phyloP scores from a whole-genome alignment of 768 basidiomycete genomes.

The Paxillus involutus region DNA sequence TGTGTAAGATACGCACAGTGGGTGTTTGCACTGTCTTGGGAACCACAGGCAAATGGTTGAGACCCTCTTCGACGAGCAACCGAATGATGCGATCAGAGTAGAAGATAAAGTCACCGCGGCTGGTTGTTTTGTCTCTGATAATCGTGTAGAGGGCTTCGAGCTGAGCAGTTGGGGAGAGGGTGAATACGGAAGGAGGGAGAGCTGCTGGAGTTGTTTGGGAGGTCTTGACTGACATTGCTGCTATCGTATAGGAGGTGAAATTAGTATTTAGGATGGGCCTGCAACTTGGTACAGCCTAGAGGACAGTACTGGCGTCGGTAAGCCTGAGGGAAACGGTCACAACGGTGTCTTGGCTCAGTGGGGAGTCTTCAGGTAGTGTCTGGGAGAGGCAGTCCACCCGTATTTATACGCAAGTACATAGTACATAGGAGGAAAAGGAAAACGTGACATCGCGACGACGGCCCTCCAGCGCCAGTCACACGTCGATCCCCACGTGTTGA shows the following conservation, averaged over 20 bases:
- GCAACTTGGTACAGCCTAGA: too few species aligned
- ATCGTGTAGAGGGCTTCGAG: slow-evolving; percentile 95
- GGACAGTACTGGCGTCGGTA: too few species aligned
- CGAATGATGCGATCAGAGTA: slow-evolving; percentile 92
- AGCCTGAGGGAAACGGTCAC: too few species aligned
- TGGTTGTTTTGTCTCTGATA: slow-evolving; percentile 85
- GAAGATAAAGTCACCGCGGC: slow-evolving; percentile 93
- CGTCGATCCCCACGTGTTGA: too few species aligned
- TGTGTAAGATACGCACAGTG: slow-evolving; percentile 51
- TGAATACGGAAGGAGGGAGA: slow-evolving; percentile 81
- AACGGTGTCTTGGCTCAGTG: too few species aligned
- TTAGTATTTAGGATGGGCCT: not conserved
- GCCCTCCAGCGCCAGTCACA: too few species aligned
- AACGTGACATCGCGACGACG: too few species aligned
- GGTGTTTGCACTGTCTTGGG: slow-evolving; percentile 79
- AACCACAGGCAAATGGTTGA: slow-evolving; percentile 85
- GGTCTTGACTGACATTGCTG: slow-evolving; percentile 13
- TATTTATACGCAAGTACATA: too few species aligned
- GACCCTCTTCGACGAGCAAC: slow-evolving; percentile 76
- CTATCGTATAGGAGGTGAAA: slow-evolving; percentile 8
- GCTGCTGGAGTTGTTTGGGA: slow-evolving; percentile 36
- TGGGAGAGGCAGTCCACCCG: too few species aligned
- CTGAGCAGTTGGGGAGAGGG: slow-evolving; percentile 86
- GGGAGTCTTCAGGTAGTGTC: too few species aligned
- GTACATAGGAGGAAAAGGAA: too few species aligned